phyloP scores from a whole-genome alignment of 1,284 basidiomycete genomes.

The Pseudozyma tsukubaensis region DNA sequence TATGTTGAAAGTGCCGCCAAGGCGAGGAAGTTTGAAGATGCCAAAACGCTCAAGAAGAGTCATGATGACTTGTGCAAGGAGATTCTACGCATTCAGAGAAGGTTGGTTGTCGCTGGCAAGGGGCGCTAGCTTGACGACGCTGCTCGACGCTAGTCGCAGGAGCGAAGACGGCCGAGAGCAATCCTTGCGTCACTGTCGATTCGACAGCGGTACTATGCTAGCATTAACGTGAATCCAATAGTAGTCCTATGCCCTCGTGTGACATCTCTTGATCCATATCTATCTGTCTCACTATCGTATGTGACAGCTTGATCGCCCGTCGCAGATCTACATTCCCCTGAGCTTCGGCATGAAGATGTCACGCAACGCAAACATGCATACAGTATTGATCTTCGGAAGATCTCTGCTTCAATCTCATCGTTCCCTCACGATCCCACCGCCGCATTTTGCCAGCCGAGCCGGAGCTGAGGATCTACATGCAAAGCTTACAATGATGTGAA shows the following conservation, averaged over 20 bases:
- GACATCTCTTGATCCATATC: no score
- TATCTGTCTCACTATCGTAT: no score
- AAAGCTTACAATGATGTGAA: background rate
- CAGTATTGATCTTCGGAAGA: background rate
- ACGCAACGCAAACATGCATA: background rate
- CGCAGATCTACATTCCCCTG: background rate
- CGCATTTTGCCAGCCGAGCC: background rate
- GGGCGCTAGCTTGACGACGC: constrained; percentile 10
- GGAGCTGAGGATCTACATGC: background rate
- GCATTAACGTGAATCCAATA: no score
- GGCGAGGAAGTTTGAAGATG: constrained; percentile 63
- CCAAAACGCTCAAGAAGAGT: constrained; percentile 54
- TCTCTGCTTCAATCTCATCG: background rate
- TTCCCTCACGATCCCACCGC: no score
- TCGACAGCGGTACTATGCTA: no score
- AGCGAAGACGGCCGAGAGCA: no score
- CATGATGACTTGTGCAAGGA: constrained; percentile 61
- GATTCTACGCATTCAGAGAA: constrained; percentile 47
- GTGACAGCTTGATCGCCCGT: no score
- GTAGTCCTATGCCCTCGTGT: no score
- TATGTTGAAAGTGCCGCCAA: constrained; percentile 59
- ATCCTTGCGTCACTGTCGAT: no score
- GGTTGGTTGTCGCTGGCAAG: constrained; percentile 29
- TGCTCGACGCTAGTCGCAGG: background rate
- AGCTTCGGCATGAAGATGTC: no score